Evolutionary conservation across 345 rosid species (phyloP).

Genomic region (Pistacia atlantica): DNA sequence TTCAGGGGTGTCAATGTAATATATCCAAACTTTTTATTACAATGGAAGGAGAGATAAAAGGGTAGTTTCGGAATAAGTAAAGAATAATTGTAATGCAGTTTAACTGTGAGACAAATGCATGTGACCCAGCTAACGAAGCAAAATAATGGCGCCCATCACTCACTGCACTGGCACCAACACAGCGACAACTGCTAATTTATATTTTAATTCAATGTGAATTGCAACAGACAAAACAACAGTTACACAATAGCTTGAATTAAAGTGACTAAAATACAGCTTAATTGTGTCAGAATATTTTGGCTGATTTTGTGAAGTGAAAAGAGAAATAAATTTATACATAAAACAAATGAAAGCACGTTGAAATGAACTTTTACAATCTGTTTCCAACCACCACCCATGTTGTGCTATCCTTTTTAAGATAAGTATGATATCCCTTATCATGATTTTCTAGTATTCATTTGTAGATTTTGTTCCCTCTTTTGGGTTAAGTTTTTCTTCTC

Average conservation of each 20-base stretch:
- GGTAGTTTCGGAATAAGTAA: constrained; percentile 11
- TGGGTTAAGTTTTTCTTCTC: constrained; percentile 23
- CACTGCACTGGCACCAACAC: constrained; percentile 10
- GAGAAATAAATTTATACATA: neutral
- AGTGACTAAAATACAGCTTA: constrained; percentile 2
- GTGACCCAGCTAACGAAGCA: constrained; percentile 44
- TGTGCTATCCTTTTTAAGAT: constrained; percentile 40
- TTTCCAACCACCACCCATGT: constrained; percentile 60
- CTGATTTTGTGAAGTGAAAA: neutral
- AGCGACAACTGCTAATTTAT: neutral
- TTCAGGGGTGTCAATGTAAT: too few species aligned
- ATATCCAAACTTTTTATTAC: constrained; percentile 9
- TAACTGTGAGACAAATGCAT: constrained; percentile 49
- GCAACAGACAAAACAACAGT: neutral
- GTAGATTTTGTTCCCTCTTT: constrained; percentile 13
- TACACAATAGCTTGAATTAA: constrained; percentile 5
- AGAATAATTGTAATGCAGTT: constrained; percentile 12
- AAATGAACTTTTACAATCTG: constrained; percentile 41
- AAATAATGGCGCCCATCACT: constrained; percentile 29
- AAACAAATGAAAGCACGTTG: constrained; percentile 4
- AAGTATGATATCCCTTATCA: constrained; percentile 27
- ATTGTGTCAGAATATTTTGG: constrained; percentile 32
- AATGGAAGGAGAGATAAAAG: neutral
- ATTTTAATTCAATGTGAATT: neutral
- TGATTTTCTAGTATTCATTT: constrained; percentile 17